Conservation (phyloP, 2,329 filamentous ascomycete genomes). For the Cladosporium velox region DNA sequence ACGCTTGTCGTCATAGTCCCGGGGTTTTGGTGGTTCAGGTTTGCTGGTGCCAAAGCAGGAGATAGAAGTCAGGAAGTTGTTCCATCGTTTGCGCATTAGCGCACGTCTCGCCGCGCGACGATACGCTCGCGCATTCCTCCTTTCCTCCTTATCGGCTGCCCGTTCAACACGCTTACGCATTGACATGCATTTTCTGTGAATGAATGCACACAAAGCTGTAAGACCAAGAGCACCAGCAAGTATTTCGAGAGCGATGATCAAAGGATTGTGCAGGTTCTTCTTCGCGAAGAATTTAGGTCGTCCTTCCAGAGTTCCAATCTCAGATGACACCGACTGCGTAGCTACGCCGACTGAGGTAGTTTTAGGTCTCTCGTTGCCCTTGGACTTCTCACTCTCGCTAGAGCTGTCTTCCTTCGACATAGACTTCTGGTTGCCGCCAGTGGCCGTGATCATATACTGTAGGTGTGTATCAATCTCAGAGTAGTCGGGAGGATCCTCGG, state of each 20-base stretch:
- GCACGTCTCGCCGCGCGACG: constrained; percentile 55
- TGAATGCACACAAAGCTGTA: constrained; percentile 45
- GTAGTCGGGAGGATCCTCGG: constrained; percentile 26
- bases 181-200: constrained; percentile 52
- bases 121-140: constrained; percentile 54
- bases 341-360: background rate
- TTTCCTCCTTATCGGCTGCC: constrained; percentile 56
- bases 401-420: constrained; percentile 17
- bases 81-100: constrained; percentile 55
- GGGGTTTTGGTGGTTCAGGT: constrained; percentile 36
- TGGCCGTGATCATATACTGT: constrained; percentile 28
- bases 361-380: background rate
- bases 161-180: constrained; percentile 55
- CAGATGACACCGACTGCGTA: background rate
- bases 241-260: constrained; percentile 43
- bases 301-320: constrained; percentile 12
- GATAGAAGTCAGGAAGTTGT: constrained; percentile 32
- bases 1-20: constrained; percentile 56
- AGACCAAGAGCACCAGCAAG: constrained; percentile 49
- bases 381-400: constrained; percentile 6
- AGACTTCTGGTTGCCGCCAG: constrained; percentile 22
- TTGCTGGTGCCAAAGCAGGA: constrained; percentile 35
- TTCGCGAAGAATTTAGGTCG: constrained; percentile 11
- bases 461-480: constrained; percentile 25
- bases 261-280: constrained; percentile 14